Evolutionary conservation across 352 stramenopile genomes (phyloP).

Genomic region (Globisporangium megalacanthum): DNA sequence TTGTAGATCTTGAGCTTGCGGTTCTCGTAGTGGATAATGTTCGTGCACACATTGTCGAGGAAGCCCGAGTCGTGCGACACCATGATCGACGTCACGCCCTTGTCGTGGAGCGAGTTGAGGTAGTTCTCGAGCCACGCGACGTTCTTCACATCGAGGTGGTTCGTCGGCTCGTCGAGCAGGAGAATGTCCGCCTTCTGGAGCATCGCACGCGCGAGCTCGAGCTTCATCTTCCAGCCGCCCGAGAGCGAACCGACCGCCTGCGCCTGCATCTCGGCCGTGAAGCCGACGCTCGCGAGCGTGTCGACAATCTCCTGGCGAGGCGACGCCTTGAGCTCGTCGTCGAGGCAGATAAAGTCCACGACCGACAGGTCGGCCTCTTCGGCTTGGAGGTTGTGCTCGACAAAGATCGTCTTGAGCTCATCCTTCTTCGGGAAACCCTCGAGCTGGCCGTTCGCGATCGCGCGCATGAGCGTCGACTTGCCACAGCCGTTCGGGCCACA

Average conservation of each 20-base stretch:
- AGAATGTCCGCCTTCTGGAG: constrained; percentile 96
- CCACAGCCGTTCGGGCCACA: constrained; percentile 95
- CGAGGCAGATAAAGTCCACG: constrained; percentile 93
- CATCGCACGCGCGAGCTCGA: constrained; percentile 94
- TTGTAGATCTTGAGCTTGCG: constrained; percentile 92
- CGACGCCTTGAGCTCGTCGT: constrained; percentile 94
- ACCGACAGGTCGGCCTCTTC: constrained; percentile 84
- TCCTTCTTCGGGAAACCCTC: constrained; percentile 97
- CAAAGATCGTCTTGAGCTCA: constrained; percentile 88
- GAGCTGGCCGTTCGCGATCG: constrained; percentile 91
- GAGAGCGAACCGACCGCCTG: constrained; percentile 93
- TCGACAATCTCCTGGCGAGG: constrained; percentile 90
- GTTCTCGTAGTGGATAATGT: constrained; percentile 92
- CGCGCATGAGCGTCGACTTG: constrained; percentile 97
- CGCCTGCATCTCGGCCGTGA: constrained; percentile 93
- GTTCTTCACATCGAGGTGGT: constrained; percentile 96
- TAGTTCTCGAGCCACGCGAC: constrained; percentile 99
- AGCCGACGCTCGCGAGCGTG: constrained; percentile 94
- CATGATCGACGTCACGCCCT: constrained; percentile 88
- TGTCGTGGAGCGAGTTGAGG: constrained; percentile 95
- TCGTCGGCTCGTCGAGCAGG: constrained; percentile 95
- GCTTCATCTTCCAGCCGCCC: constrained; percentile 96
- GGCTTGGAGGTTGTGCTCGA: too few species aligned
- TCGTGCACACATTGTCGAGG: constrained; percentile 95
- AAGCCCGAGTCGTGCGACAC: constrained; percentile 96